Evolutionary conservation across 202 grass and related monocot genomes (phyloP), one percentile per base, ranked within the genome.

Genomic region (Dendrocalamus latiflorus): DNA sequence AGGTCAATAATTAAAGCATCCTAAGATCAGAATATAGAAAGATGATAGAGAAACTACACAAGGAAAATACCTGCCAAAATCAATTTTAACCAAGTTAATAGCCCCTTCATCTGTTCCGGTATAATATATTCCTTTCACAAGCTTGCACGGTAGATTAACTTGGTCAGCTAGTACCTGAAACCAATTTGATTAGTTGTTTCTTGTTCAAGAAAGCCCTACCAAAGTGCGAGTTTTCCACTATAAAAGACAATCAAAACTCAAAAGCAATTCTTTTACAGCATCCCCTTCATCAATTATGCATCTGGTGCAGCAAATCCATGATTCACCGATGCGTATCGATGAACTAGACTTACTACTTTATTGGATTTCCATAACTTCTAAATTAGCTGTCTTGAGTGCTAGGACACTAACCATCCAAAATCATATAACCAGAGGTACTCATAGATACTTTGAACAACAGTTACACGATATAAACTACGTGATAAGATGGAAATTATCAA

Each of bases 121-220:
- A 77, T 95, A 91, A 74, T 86, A 98, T 72, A 90, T 93, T 79
- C 92, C 95, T 87, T 93, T 98, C n/a, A 98, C 89, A 87, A 98
- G 90, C 74, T 98, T 98, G 81, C 95, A 98, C 42, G 95, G 93
- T 33, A 98, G 77, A 86, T 90, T 93, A 85, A 98, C 87, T 68
- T 75, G 74, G 79, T 98, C 95, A 83, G n/a, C 95, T 83, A 98
- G 85, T 78, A 93, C 93, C 90, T 95, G 83, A 85, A 90, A 83
- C n/a, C 34, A 81, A 83, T 54, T 78, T 76, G 38, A 68, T 85
- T n/a, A 84, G 49, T 83, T 70, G 21, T n/a, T 61, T 30, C 51
- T 86, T 82, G 39, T 58, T 51, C 54, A 41, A 58, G 3, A 62
- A 21, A 63, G 25, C 8, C 34, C 20, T 51, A 81, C 59, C 11